Conservation (phyloP, 1,284 basidiomycete genomes). For the Moesziomyces sp. region DNA sequence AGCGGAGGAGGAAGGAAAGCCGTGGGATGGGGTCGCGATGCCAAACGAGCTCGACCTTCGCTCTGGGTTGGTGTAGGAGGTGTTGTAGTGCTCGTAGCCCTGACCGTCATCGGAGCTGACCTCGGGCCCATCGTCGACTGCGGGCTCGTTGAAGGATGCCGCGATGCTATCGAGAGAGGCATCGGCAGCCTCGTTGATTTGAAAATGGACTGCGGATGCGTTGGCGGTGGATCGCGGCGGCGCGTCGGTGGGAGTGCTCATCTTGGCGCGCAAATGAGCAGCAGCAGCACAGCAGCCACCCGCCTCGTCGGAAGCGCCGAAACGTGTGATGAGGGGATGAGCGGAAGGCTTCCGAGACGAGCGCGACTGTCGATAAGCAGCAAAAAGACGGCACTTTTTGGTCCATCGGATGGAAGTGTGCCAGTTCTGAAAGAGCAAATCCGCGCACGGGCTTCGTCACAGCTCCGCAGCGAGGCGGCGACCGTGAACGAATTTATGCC, state of each 20-base stretch:
- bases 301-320: too few species aligned
- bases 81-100: slow-evolving; percentile 18
- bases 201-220: slow-evolving; percentile 33
- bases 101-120: slow-evolving; percentile 26
- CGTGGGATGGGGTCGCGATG: slow-evolving; percentile 19
- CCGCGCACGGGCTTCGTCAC: too few species aligned
- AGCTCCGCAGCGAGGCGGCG: too few species aligned
- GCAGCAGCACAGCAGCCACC: too few species aligned
- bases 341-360: too few species aligned
- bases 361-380: too few species aligned
- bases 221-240: slow-evolving; percentile 6
- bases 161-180: slow-evolving; percentile 15
- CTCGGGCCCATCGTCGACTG: background rate
- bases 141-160: background rate
- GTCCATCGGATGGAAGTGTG: too few species aligned
- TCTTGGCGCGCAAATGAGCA: background rate
- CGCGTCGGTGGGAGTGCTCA: slow-evolving; percentile 35
- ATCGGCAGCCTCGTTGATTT: slow-evolving; percentile 3
- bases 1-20: slow-evolving; percentile 35
- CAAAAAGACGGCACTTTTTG: too few species aligned
- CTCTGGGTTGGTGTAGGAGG: slow-evolving; percentile 24
- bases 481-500: too few species aligned
- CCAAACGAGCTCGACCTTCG: slow-evolving; percentile 36
- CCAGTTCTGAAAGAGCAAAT: too few species aligned
- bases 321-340: too few species aligned